Conservation (phyloP, 2,329 filamentous ascomycete genomes). For the Exophiala calicioides region DNA sequence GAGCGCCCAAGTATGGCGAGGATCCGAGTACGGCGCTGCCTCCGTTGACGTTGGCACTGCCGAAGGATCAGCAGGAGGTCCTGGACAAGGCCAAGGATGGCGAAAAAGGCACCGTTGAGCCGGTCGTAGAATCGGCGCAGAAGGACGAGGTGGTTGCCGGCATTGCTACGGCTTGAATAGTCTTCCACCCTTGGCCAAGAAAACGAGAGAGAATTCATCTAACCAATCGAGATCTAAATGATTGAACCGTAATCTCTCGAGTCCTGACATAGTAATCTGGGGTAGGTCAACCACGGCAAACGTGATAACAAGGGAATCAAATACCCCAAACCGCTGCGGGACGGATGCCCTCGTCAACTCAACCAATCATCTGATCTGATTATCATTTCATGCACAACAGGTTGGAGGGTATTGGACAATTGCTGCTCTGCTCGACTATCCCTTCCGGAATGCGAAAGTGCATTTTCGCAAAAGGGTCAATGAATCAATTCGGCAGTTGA, state of each 20-base stretch:
- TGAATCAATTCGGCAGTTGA: slow-evolving; percentile 16
- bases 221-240: too few relatives aligned
- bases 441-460: slow-evolving; percentile 20
- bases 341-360: slow-evolving; percentile 21
- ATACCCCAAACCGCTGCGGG: slow-evolving; percentile 47
- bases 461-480: too few relatives aligned
- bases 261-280: too few relatives aligned
- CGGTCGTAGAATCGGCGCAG: neutral
- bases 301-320: too few relatives aligned
- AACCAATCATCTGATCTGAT: slow-evolving; percentile 29
- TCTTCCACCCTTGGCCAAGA: too few relatives aligned
- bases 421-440: slow-evolving; percentile 1
- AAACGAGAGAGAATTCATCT: too few relatives aligned
- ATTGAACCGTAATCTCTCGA: too few relatives aligned
- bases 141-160: slow-evolving; percentile 11
- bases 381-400: slow-evolving; percentile 27
- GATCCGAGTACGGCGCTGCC: slow-evolving; percentile 21
- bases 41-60: slow-evolving; percentile 21
- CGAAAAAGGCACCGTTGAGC: slow-evolving; percentile 8
- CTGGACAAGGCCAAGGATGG: too few relatives aligned
- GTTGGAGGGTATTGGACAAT: neutral
- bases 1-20: slow-evolving; percentile 21
- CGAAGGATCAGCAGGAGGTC: slow-evolving; percentile 21
- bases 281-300: too few relatives aligned
- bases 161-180: too few relatives aligned